These are phyloP conservation scores for Lichina pygmaea DNA, from an alignment of 495 filamentous ascomycete species.

Conservation along the genomic window DNA sequence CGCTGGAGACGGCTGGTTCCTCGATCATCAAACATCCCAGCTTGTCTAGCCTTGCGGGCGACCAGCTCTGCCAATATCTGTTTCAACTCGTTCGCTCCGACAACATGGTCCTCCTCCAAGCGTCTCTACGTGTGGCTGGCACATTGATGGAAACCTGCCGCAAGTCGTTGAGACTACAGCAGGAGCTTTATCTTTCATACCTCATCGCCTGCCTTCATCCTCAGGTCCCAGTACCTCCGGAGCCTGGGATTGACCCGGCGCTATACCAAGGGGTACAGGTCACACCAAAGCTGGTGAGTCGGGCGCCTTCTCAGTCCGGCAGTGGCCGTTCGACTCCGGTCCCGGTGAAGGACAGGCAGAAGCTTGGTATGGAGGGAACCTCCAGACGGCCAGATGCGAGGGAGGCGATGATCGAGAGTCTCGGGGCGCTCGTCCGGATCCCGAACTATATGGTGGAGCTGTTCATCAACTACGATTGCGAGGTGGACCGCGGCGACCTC, in stretches of 20 bases:
- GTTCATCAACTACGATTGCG: constrained; percentile 95
- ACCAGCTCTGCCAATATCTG: constrained; percentile 78
- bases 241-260: constrained; percentile 69
- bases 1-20: constrained; percentile 83
- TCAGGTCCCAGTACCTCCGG: constrained; percentile 67
- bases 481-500: constrained; percentile 70
- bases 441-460: constrained; percentile 85
- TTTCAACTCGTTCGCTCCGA: constrained; percentile 95
- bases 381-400: constrained; percentile 75
- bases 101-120: constrained; percentile 75
- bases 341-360: constrained; percentile 76
- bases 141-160: constrained; percentile 80
- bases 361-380: constrained; percentile 80
- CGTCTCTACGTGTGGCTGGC: constrained; percentile 71
- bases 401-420: constrained; percentile 95
- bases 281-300: constrained; percentile 63
- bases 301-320: constrained; percentile 41
- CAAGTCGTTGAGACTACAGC: constrained; percentile 81
- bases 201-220: constrained; percentile 84
- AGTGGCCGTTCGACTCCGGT: constrained; percentile 84
- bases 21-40: constrained; percentile 87
- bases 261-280: constrained; percentile 88
- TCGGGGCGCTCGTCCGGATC: constrained; percentile 73
- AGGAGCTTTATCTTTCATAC: constrained; percentile 90
- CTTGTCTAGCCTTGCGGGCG: constrained; percentile 65